These are phyloP conservation scores for Rhodotorula sp. DNA, from an alignment of 1,284 basidiomycete genomes.

Conservation along the genomic window DNA sequence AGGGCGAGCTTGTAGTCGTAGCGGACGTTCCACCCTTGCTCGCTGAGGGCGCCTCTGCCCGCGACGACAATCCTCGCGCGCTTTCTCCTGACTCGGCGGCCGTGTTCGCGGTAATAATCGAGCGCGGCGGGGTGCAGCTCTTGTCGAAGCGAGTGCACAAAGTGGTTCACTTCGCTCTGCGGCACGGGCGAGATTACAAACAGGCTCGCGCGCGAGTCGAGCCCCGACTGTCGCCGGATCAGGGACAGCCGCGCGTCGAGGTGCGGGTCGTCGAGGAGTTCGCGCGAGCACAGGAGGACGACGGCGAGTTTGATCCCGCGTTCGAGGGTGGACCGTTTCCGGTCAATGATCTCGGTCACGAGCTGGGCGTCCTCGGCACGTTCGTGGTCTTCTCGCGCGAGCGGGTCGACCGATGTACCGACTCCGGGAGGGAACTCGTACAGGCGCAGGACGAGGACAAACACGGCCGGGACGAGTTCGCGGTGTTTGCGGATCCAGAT, in stretches of 20 bases:
- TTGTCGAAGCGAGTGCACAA: constrained; percentile 77
- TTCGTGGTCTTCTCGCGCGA: constrained; percentile 64
- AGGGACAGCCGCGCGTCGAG: constrained; percentile 79
- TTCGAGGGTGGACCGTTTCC: constrained; percentile 76
- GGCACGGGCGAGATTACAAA: constrained; percentile 93
- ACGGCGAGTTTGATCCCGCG: constrained; percentile 90
- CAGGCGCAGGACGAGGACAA: constrained; percentile 81
- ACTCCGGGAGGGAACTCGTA: constrained; percentile 56
- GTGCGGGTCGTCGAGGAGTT: constrained; percentile 73
- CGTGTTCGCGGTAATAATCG: constrained; percentile 89
- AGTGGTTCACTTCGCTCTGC: constrained; percentile 74
- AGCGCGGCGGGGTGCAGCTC: constrained; percentile 82
- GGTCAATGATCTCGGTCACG: constrained; percentile 69
- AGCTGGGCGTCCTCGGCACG: constrained; percentile 69
- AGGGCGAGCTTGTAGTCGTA: constrained; percentile 96
- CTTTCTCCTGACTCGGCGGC: constrained; percentile 84
- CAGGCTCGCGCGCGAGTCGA: constrained; percentile 85
- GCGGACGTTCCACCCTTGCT: constrained; percentile 91
- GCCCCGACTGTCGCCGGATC: constrained; percentile 77
- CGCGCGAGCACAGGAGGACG: constrained; percentile 83
- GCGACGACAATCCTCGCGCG: constrained; percentile 53
- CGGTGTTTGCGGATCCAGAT: constrained; percentile 97
- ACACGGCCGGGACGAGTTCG: constrained; percentile 82
- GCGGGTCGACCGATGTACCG: constrained; percentile 14
- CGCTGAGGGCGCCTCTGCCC: constrained; percentile 62